A percentile compares a stretch with the other conserved stretches of the same genome.
phyloP scores from a whole-genome alignment of 805 yeast species.

The Zygoascus bituminiphila region DNA sequence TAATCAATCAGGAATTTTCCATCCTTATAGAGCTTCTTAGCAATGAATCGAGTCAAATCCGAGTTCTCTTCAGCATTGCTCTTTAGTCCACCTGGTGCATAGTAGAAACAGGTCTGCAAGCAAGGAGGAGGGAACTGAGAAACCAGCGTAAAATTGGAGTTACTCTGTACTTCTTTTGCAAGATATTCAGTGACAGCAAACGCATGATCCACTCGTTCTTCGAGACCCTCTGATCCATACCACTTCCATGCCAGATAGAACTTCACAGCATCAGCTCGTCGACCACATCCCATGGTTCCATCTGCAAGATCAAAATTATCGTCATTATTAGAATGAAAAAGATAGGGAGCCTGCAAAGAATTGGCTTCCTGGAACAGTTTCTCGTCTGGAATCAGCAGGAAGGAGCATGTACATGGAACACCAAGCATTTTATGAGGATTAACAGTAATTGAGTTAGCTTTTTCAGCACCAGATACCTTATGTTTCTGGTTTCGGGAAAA shows the following conservation, averaged over 20 bases:
- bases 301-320: constrained; percentile 68
- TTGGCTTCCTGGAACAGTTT: constrained; percentile 59
- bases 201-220: constrained; percentile 63
- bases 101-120: constrained; percentile 77
- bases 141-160: constrained; percentile 46
- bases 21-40: constrained; percentile 46
- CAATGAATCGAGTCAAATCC: constrained; percentile 51
- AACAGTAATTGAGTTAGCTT: constrained; percentile 68
- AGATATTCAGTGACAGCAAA: constrained; percentile 57
- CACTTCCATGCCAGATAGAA: constrained; percentile 74
- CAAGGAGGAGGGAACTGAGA: constrained; percentile 61
- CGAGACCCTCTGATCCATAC: constrained; percentile 63
- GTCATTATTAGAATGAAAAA: constrained; percentile 54
- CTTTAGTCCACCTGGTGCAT: constrained; percentile 38
- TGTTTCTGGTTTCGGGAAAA: constrained; percentile 44
- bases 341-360: constrained; percentile 70
- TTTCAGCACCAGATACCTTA: constrained; percentile 49
- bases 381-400: constrained; percentile 63
- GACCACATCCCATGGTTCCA: constrained; percentile 89
- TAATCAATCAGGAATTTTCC: constrained; percentile 73
- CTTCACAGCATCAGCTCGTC: constrained; percentile 75
- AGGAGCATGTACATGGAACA: constrained; percentile 64
- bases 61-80: constrained; percentile 38
- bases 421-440: constrained; percentile 88
- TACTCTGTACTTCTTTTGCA: constrained; percentile 34